Evolutionary conservation across 352 stramenopile genomes (phyloP), one percentile per base, ranked within the genome.

Genomic region (Pythium aristosporum): DNA sequence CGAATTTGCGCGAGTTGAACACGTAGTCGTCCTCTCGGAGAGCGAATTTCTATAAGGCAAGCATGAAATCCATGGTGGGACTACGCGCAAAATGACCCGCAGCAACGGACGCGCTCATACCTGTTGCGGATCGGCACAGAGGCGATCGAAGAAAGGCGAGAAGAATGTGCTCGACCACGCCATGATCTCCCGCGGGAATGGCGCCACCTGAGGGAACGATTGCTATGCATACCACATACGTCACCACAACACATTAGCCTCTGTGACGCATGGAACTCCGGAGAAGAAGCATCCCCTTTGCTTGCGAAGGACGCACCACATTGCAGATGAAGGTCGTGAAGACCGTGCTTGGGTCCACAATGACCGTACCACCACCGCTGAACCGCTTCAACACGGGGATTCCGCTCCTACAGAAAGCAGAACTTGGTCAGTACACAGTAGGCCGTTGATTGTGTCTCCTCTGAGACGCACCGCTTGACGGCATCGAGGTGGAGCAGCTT

Each of bases 21-120:
- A 98, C 91, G 67, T 99, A 99, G 77, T 99, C 96, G 69, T 99
- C 93, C 72, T 98, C 96, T 12, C 82, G 82, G 18, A 99, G 75
- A 34, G 79, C 72, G 67, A 99, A 99, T 51, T 69, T 76, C 86
- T 92, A 12, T n/a, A 3, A 34, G 11, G n/a, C 5, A 10, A 47
- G 23, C 2, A 63, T 9, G 7, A 16, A n/a, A n/a, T 43, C 36
- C 36, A 57, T 21, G 7, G 7, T 28, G 34, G 8, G 20, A 57
- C 15, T 16, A n/a, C 25, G 59, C 16, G 13, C 8, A 7, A 28
- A n/a, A 20, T 49, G 15, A 10, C 13, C 16, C 6, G 20, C 32
- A 16, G 37, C 3, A 42, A 16, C 15, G 10, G 6, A 47, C n/a
- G 25, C 51, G 20, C 18, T 32, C 16, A 16, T 60, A 78, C 71